Evolutionary conservation across 2,329 filamentous ascomycete genomes (phyloP).

Genomic region (Botrytis deweyae): DNA sequence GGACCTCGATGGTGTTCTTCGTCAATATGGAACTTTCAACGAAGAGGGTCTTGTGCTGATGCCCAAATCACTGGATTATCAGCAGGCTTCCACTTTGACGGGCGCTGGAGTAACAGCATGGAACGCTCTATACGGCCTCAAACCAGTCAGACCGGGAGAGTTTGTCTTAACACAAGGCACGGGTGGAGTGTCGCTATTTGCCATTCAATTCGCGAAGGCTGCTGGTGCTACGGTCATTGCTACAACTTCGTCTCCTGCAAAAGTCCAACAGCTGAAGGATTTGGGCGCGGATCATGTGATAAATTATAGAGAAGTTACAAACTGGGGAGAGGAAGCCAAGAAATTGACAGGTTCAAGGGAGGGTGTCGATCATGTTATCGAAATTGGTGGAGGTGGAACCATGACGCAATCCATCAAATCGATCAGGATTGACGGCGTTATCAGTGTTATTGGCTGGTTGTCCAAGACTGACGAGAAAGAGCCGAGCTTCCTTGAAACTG

Average conservation of each 20-base stretch:
- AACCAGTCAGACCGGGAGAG: slow-evolving; percentile 45
- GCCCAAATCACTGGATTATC: slow-evolving; percentile 56
- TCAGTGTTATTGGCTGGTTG: not conserved
- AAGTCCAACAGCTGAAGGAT: not conserved
- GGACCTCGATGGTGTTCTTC: slow-evolving; percentile 43
- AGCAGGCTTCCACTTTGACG: slow-evolving; percentile 60
- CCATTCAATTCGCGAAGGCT: slow-evolving; percentile 54
- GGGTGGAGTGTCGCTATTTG: slow-evolving; percentile 52
- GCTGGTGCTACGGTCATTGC: slow-evolving; percentile 40
- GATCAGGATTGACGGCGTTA: not conserved
- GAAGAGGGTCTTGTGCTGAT: slow-evolving; percentile 52
- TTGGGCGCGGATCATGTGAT: not conserved
- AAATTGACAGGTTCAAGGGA: not conserved
- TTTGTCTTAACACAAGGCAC: slow-evolving; percentile 55
- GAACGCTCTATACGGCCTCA: slow-evolving; percentile 61
- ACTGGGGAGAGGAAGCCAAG: slow-evolving; percentile 3
- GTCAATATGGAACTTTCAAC: slow-evolving; percentile 45
- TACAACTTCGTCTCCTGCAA: not conserved
- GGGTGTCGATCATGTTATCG: not conserved
- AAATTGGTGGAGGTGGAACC: not conserved
- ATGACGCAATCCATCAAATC: not conserved
- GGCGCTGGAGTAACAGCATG: slow-evolving; percentile 63
- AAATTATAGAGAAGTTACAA: not conserved
- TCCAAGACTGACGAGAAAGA: not conserved
- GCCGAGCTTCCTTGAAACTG: not conserved